Conservation (phyloP, 2,329 filamentous ascomycete species). For the Trichoderma arundinaceum region DNA sequence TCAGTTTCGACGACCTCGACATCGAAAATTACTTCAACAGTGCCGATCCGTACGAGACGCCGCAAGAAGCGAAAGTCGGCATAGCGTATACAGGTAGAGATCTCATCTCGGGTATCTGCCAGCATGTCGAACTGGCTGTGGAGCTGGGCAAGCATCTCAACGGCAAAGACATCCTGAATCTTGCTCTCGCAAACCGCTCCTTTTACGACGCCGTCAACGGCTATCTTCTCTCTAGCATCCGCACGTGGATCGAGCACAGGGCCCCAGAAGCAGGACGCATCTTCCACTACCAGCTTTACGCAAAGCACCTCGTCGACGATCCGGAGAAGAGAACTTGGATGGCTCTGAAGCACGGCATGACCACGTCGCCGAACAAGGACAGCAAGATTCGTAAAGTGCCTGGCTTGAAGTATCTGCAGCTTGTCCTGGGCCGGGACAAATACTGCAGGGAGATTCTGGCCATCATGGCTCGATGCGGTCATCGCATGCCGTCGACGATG, state of each 20-base stretch:
- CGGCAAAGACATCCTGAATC: conserved; percentile 62
- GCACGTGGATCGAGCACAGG: conserved; percentile 58
- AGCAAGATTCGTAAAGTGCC: conserved; percentile 59
- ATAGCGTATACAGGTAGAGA: conserved; percentile 44
- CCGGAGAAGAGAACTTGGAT: conserved; percentile 56
- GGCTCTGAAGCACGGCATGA: conserved; percentile 33
- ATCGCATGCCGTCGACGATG: conserved; percentile 58
- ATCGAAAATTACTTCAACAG: conserved; percentile 41
- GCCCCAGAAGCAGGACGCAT: conserved; percentile 61
- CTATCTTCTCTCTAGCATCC: conserved; percentile 64
- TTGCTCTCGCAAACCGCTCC: conserved; percentile 68
- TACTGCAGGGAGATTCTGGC: conserved; percentile 67
- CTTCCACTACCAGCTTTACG: conserved; percentile 68
- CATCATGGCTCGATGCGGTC: conserved; percentile 62
- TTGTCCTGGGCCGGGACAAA: conserved; percentile 65
- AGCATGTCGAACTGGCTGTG: conserved; percentile 58
- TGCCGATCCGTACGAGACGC: conserved; percentile 40
- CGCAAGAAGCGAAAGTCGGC: conserved; percentile 28
- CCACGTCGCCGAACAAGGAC: conserved; percentile 29
- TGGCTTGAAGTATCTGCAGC: conserved; percentile 68
- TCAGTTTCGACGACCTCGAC: conserved; percentile 41
- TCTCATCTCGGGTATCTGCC: conserved; percentile 52
- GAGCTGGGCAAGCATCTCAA: conserved; percentile 60
- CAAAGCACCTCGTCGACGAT: conserved; percentile 62
- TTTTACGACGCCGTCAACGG: conserved; percentile 67